Evolutionary conservation across 345 rosid species (phyloP), one percentile per base, ranked within the genome.

Genomic region (Citrus sp.): DNA sequence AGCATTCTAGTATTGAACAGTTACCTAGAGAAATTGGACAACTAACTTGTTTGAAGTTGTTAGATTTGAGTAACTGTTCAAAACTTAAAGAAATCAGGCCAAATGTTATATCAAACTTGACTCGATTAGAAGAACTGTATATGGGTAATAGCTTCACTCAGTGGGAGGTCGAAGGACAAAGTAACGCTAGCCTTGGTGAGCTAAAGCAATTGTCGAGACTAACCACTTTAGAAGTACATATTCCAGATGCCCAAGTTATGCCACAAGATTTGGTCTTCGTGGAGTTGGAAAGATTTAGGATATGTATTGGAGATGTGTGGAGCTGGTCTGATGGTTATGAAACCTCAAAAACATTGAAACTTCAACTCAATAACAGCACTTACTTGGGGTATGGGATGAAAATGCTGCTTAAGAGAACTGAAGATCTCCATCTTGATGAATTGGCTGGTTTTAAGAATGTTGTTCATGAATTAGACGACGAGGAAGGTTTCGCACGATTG

Each of bases 111-210:
- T 35, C 77, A 51, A 49, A 65, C 0, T 51, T 86, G 59, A 21
- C 61, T 3, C 24, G 3, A 4, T 51, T 86, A 54, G 86, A 86
- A 37, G 88, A 83, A 3, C 59, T 86, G 7, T 35, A 21, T 19
- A 63, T 83, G 70, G 56, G 49, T 4, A 25, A 62, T 5, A 73
- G 73, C 58, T 77, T 75, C 49, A 32, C 32, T n/a, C 24, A 38
- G 2, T 85, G 88, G 88, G 84, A 78, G 34, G 72, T 67, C 21
- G 72, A 59, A 28, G 16, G 32, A 21, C 18, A 34, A 34, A 32
- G 34, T 1, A 82, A 67, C 63, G 84, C 80, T 18, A 78, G 76
- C 38, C 70, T 85, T 14, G 27, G 1, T 30, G 88, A 85, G 67
- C 71, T 85, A n/a, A 79, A 72, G 56, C 9, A 9, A 5, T 32